Base-by-base conservation (phyloP, 1,284 basidiomycete species). In the Irpex rosettiformis region DNA sequence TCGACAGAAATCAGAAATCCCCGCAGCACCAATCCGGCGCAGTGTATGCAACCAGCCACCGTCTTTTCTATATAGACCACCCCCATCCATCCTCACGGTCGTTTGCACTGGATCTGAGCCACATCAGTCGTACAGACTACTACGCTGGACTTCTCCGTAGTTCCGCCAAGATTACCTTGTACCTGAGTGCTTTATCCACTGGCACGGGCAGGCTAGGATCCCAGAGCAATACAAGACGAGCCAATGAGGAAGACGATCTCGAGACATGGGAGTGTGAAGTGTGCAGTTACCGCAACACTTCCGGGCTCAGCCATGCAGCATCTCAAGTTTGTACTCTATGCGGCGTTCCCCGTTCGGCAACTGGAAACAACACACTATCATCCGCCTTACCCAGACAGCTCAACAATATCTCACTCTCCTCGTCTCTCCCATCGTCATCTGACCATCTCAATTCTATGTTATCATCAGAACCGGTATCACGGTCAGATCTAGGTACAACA, bases 121-220 rank as follows among this genome's bases (percentile, higher is more conserved):
- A 77, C 60, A 79, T 98, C 55, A 76, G 77, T 1, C 88, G 90
- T 66, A 96, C 94, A 2, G 94, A 98, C 65, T 85, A 92, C 73
- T 98, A 97, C 70, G 87, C 89, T 2, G 96, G 96, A 2, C 88
- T 99, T 61, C 90, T 98, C 77, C 91, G 86, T 58, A 95, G 92
- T 22, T 94, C 90, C 0, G 70, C 96, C 3, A 99, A 99, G 75
- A 82, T 97, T 61, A 96, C 94, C 0, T 75, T 98, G 1, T 79
- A 88, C 62, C 78, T 96, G 28, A 67, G 72, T 67, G 74, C 62
- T 53, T 63, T 61, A 57, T 58, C 70, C 24, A 63, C 70, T 56
- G 68, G 59, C 57, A 59, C 64, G 55, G 56, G 55, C 52, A 54
- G 55, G 30, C n/a, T 56, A 52, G 33, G 22, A 33, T 22, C 28